Conservation (phyloP, 768 basidiomycete species). For the Suillus bovinus region DNA sequence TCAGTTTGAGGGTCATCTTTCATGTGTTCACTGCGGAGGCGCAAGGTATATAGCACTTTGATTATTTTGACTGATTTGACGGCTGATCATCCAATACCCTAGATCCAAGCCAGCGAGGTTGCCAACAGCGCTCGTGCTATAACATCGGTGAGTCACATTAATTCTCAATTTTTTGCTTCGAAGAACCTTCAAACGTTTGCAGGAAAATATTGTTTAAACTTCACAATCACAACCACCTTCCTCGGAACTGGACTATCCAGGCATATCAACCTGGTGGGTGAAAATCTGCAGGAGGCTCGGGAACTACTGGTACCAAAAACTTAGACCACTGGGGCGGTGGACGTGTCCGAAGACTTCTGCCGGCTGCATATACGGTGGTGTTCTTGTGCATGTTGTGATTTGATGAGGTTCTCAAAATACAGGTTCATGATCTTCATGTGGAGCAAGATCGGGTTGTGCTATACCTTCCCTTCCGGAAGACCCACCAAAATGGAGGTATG, state of each 20-base stretch:
- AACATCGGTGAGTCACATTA: conserved; percentile 16
- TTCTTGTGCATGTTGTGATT: no score
- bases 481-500: no score
- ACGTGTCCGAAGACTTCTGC: no score
- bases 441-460: no score
- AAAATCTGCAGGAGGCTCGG: neutral
- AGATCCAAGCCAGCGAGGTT: conserved; percentile 20
- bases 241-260: conserved; percentile 20
- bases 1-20: conserved; percentile 27
- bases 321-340: neutral
- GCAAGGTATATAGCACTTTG: conserved; percentile 23
- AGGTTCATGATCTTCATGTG: no score
- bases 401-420: no score
- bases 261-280: conserved; percentile 15
- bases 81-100: conserved; percentile 1
- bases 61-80: neutral
- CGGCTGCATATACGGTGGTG: no score
- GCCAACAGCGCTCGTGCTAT: conserved; percentile 30
- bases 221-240: conserved; percentile 27
- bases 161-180: neutral
- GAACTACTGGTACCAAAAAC: neutral
- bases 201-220: conserved; percentile 26
- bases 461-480: no score
- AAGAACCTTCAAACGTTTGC: neutral
- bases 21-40: conserved; percentile 27